Percentiles rank a stretch among this genome's conserved stretches.
These are phyloP conservation scores for Xanthoconium separans DNA, from an alignment of 1,284 basidiomycete species.

Conservation along the genomic window DNA sequence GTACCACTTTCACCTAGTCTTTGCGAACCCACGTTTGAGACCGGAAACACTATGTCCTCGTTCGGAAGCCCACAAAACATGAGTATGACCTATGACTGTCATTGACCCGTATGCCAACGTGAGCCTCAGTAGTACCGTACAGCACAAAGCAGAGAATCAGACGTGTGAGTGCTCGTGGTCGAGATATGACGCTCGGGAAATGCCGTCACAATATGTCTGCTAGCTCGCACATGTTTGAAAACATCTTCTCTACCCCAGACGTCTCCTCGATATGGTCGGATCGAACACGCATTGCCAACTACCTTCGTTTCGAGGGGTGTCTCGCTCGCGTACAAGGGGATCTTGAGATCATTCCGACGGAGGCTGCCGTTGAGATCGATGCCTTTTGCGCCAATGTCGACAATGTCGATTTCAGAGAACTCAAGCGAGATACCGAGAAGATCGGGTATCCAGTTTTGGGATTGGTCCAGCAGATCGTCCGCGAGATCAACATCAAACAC, in stretches of 20 bases:
- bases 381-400: slow-evolving; percentile 34
- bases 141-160: background rate
- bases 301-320: slow-evolving; percentile 40
- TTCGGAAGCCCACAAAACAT: slow-evolving; percentile 35
- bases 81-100: slow-evolving; percentile 27
- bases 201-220: slow-evolving; percentile 7
- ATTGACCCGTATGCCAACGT: background rate
- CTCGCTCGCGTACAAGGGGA: slow-evolving; percentile 39
- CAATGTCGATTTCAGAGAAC: slow-evolving; percentile 38
- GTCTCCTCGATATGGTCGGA: slow-evolving; percentile 43
- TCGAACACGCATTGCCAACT: slow-evolving; percentile 35
- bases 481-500: slow-evolving; percentile 33
- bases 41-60: background rate
- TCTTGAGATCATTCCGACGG: slow-evolving; percentile 38
- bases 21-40: background rate
- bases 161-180: no score
- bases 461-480: slow-evolving; percentile 42
- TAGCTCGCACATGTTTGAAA: slow-evolving; percentile 36
- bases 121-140: background rate
- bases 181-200: slow-evolving; percentile 29
- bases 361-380: slow-evolving; percentile 36
- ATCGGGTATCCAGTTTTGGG: slow-evolving; percentile 46
- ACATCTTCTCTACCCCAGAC: slow-evolving; percentile 40
- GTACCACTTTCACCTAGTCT: background rate
- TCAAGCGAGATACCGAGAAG: slow-evolving; percentile 38